Percentiles rank a stretch among this genome's conserved stretches.
Conservation (phyloP, 345 rosid species). For the Arabidopsis arenosa region DNA sequence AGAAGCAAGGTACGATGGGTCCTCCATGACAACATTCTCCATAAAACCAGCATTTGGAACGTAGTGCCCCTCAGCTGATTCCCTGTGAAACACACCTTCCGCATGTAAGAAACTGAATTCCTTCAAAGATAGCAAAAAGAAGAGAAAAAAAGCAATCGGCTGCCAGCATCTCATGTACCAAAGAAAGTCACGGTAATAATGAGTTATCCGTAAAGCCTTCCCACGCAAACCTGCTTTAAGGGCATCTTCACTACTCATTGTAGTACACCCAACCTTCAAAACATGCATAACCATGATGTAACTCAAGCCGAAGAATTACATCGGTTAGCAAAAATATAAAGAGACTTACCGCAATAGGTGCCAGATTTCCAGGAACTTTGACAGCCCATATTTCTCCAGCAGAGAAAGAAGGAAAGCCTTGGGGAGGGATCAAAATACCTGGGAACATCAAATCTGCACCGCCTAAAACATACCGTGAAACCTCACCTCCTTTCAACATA, state of each 20-base stretch:
- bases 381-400: constrained; percentile 92
- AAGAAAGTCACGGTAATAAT: constrained; percentile 80
- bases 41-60: constrained; percentile 88
- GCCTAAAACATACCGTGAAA: constrained; percentile 82
- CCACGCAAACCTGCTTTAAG: constrained; percentile 91
- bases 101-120: constrained; percentile 34
- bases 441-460: constrained; percentile 99
- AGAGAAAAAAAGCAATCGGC: constrained; percentile 4
- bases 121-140: not conserved
- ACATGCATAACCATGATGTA: constrained; percentile 31
- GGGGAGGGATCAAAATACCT: constrained; percentile 70
- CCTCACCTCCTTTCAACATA: constrained; percentile 86
- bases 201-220: constrained; percentile 85
- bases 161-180: constrained; percentile 55
- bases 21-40: constrained; percentile 80
- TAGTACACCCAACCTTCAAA: constrained; percentile 83
- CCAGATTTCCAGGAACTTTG: constrained; percentile 90
- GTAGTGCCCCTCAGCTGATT: constrained; percentile 68
- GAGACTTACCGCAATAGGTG: constrained; percentile 83
- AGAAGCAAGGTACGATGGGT: constrained; percentile 63
- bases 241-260: constrained; percentile 82
- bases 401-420: constrained; percentile 73
- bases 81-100: constrained; percentile 61
- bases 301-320: constrained; percentile 14
- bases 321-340: not conserved